Evolutionary conservation across 768 basidiomycete genomes (phyloP).

Genomic region (Filobasidium wieringae): DNA sequence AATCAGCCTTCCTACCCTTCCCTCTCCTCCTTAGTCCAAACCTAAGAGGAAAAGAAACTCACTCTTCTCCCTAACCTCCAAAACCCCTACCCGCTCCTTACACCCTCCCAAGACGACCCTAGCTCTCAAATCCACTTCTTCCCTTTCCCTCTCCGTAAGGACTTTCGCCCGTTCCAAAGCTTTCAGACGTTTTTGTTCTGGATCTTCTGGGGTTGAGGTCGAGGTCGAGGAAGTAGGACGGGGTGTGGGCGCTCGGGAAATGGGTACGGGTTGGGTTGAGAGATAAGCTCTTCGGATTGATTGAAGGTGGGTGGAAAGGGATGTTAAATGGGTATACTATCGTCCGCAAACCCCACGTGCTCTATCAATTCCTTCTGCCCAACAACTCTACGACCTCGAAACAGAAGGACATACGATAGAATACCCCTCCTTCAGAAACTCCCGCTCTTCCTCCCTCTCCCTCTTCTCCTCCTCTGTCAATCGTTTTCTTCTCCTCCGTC

Average conservation of each 20-base stretch:
- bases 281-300: slow-evolving; percentile 77
- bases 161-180: slow-evolving; percentile 29
- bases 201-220: slow-evolving; percentile 3
- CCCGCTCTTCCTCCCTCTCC: slow-evolving; percentile 17
- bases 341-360: not conserved
- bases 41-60: slow-evolving; percentile 39
- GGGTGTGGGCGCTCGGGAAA: slow-evolving; percentile 48
- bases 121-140: slow-evolving; percentile 89
- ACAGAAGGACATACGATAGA: slow-evolving; percentile 25
- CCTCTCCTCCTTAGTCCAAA: not conserved
- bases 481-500: not conserved
- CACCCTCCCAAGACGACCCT: slow-evolving; percentile 73
- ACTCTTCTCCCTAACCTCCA: slow-evolving; percentile 86
- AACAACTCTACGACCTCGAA: too few relatives aligned
- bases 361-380: not conserved
- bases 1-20: not conserved
- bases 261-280: slow-evolving; percentile 47
- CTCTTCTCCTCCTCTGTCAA: not conserved
- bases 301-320: slow-evolving; percentile 46
- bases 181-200: slow-evolving; percentile 20
- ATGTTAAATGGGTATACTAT: slow-evolving; percentile 29
- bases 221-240: slow-evolving; percentile 8
- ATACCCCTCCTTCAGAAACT: slow-evolving; percentile 36
- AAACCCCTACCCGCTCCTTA: slow-evolving; percentile 70
- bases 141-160: slow-evolving; percentile 76